Conservation (phyloP, 2,329 filamentous ascomycete genomes). For the Calonectria fujianensis region DNA sequence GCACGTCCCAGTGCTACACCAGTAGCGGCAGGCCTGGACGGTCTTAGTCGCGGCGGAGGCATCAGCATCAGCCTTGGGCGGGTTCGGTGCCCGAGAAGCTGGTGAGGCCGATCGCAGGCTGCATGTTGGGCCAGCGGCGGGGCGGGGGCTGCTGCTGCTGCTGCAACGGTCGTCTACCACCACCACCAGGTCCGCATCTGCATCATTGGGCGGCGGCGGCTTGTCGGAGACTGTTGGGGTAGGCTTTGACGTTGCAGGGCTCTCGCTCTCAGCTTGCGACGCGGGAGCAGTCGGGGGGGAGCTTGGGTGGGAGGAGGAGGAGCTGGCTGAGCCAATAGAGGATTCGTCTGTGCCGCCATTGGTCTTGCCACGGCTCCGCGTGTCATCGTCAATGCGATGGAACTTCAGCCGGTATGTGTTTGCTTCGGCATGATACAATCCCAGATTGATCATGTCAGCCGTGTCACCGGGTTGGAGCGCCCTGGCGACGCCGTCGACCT, state of each 20-base stretch:
- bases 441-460: conserved; percentile 62
- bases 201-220: conserved; percentile 7
- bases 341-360: conserved; percentile 26
- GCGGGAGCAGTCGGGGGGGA: background rate
- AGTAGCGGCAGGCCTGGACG: conserved; percentile 62
- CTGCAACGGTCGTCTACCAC: conserved; percentile 42
- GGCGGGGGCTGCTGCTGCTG: conserved; percentile 29
- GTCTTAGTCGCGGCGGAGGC: conserved; percentile 11
- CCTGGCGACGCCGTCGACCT: conserved; percentile 66
- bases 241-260: background rate
- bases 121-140: background rate
- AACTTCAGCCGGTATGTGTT: conserved; percentile 48
- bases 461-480: conserved; percentile 62
- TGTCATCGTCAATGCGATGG: conserved; percentile 25
- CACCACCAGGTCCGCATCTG: conserved; percentile 35
- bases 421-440: conserved; percentile 52
- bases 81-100: background rate
- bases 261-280: conserved; percentile 10
- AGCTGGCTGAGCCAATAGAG: conserved; percentile 16
- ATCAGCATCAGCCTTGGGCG: conserved; percentile 21
- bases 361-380: background rate
- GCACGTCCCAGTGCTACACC: conserved; percentile 70
- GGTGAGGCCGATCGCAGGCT: background rate
- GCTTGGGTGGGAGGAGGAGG: background rate
- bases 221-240: conserved; percentile 20